Base-by-base conservation (phyloP, 495 filamentous ascomycete species). In the Penicillium arizonense region DNA sequence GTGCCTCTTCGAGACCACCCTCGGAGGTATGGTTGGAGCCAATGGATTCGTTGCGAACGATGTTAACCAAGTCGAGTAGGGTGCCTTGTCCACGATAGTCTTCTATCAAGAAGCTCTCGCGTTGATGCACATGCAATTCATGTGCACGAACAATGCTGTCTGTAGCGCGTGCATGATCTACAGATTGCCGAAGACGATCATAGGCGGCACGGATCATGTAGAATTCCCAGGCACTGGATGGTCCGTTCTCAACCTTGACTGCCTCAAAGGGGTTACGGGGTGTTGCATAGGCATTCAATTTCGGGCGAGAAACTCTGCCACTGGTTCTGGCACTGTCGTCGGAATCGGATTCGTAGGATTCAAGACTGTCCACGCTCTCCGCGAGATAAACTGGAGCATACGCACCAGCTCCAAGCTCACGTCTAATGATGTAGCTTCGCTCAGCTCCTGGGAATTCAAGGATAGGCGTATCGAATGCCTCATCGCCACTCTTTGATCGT, bases 351-450 rank as follows among this genome's bases (percentile, higher is more conserved):
- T 65, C 49, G 30, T 59, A 62, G 3, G 62, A 54, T 33, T 74
- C 59, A 2, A 77, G 69, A 21, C 78, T 77, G 3, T 78, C 74
- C n/a, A 76, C 66, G 59, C 87, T 91, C 62, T 96, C 87, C 10
- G 88, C 85, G 2, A 97, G 79, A 67, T 97, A 97, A 6, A 98
- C 95, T 0, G 94, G 91, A 6, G 91, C 94, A 69, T 91, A 97
- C 3, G 95, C 93, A 21, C 94, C 94, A 16, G 90, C 87, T 8
- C 94, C 94, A 7, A 98, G 83, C 62, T 96, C 91, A n/a, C 87
- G 83, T 55, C 86, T 87, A 50, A 98, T 70, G 8, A 86, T 85
- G 70, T 96, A 97, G 52, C 62, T 76, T 50, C 76, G 70, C 24
- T 71, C 69, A 7, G 75, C 69, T 5, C 79, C 73, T 0, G 83